Base-by-base conservation (phyloP, 352 stramenopile species). In the Phytophthora pini region DNA sequence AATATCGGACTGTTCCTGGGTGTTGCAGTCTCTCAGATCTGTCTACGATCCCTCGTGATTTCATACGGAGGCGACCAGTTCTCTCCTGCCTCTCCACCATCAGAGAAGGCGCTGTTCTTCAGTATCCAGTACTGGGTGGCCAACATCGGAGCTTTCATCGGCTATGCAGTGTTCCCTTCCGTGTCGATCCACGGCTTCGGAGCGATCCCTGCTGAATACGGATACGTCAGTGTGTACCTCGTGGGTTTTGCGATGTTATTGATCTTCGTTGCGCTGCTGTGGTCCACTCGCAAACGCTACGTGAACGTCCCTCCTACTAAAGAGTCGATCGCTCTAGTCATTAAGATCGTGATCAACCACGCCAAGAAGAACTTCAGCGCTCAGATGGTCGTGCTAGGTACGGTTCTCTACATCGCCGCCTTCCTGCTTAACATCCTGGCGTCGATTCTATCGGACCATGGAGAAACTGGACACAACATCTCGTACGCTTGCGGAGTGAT, bases 81-180 rank as follows among this genome's bases (percentile, higher is more conserved):
- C 61, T 70, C 82, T 15, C 76, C 81, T 5, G 55, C 56, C 13
- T 59, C 77, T 5, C 68, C 68, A 5, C 53, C 58, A 5, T 68
- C 71, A n/a, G 59, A 86, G 36, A 86, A 90, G 57, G 62, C 75
- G 6, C 79, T 72, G 17, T 95, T 87, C 74, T 95, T 94, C 77
- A 88, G 74, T 58, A 90, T 80, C 56, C 92, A 93, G 68, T 96
- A 96, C 74, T 92, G 77, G 66, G 70, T 67, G 34, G 82, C 92
- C 62, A 95, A 95, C 69, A 74, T 92, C 49, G 87, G 87, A 24
- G 75, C 85, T 3, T 61, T 76, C 26, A 82, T 95, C 56, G 84
- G 77, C 38, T 96, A 93, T 69, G 88, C 70, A 5, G 80, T 92
- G 27, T 79, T 95, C 45, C 82, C 84, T 15, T 84, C 80, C 43